Percentiles rank a stretch among this genome's conserved stretches.
These are phyloP conservation scores for Psilocybe tampanensis DNA, from an alignment of 768 basidiomycete genomes.

Conservation along the genomic window DNA sequence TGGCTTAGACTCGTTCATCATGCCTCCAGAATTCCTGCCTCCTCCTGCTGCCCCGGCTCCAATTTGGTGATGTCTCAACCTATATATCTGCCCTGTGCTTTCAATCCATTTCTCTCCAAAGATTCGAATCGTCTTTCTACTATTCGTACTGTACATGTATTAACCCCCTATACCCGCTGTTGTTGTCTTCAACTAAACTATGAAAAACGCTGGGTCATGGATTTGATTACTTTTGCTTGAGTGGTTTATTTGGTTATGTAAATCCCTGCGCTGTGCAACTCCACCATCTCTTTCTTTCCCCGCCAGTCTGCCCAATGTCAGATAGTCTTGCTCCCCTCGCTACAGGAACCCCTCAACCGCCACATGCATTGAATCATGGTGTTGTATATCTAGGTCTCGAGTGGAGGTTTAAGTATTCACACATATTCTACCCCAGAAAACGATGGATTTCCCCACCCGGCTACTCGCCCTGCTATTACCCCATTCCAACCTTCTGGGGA, in stretches of 20 bases:
- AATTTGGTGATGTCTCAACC: slow-evolving; percentile 60
- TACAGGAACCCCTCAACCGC: too few relatives aligned
- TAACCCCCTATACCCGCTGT: not conserved
- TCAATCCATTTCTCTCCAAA: not conserved
- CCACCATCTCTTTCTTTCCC: too few relatives aligned
- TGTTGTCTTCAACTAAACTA: not conserved
- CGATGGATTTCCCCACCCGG: not conserved
- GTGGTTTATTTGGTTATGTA: too few relatives aligned
- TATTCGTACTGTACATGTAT: not conserved
- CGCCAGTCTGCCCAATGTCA: too few relatives aligned
- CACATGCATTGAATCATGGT: too few relatives aligned
- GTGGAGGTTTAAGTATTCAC: too few relatives aligned
- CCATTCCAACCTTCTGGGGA: slow-evolving; percentile 11
- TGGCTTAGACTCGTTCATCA: slow-evolving; percentile 84
- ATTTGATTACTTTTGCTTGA: not conserved
- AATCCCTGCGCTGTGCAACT: too few relatives aligned
- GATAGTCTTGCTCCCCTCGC: too few relatives aligned
- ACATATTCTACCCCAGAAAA: too few relatives aligned
- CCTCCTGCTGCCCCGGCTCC: slow-evolving; percentile 69
- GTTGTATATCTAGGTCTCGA: too few relatives aligned
- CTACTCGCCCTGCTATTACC: slow-evolving; percentile 11
- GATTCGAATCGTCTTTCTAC: not conserved
- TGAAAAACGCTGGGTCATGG: not conserved
- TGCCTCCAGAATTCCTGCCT: slow-evolving; percentile 75
- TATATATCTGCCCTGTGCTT: not conserved